Evolutionary conservation across 2,329 filamentous ascomycete species (phyloP), one percentile per base, ranked within the genome.

Genomic region (Phaeosphaeriaceae sp.): DNA sequence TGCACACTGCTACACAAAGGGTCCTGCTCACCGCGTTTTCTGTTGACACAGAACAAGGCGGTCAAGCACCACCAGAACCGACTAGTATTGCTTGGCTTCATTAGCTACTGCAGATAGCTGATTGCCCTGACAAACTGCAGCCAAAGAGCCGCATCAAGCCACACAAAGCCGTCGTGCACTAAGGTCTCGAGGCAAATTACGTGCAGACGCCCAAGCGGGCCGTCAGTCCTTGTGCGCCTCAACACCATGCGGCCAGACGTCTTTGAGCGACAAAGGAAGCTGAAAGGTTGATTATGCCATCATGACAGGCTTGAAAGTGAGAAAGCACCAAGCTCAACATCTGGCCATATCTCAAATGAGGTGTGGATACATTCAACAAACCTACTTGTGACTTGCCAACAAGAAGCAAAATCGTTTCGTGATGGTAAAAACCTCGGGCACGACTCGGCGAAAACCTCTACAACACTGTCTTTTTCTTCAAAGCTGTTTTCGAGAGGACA

Each of bases 61-160:
- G 42, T 45, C 42, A 45, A 45, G 19, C 42, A 45, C 19, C 42
- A 19, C 36, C 15, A 3, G 36, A n/a, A 2, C 36, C 17, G n/a
- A 40, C 15, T 40, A 40, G 36, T 15, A 40, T 15, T n/a, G 13
- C 36, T 40, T 40, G 36, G 36, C 36, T n/a, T n/a, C 17, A n/a
- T n/a, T 40, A 40, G 36, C 15, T 40, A n/a, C 36, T 40, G 36
- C 36, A 40, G 6, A 6, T 4, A n/a, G 36, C 36, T 3, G 4
- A 27, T 9, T 27, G 17, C 36, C 36, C 36, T 40, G 20, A 40
- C 31, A 51, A 27, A 36, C 48, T 42, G 48, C 48, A 51, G 36
- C 36, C 36, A 40, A n/a, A 40, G 48, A 51, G 48, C 48, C 48
- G 33, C 48, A 51, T 42, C 21, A 33, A 51, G 48, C 48, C 48